Conservation (phyloP, 179 eudicot genomes). For the Spergularia azorica region DNA sequence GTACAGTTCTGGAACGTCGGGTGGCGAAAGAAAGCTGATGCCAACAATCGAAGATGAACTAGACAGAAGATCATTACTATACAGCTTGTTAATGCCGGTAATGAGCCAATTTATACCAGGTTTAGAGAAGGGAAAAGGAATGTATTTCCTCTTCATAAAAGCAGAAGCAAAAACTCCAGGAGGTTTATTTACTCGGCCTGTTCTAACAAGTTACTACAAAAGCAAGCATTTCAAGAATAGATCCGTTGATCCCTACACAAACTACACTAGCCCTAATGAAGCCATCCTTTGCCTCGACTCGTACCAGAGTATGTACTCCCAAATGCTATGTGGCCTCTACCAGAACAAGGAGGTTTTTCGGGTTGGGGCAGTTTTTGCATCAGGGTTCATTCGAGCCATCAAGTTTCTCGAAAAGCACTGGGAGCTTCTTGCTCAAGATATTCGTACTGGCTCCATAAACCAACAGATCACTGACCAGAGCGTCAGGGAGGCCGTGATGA, state of each 20-base stretch:
- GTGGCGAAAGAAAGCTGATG: constrained; percentile 37
- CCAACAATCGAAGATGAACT: constrained; percentile 32
- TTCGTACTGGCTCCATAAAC: constrained; percentile 20
- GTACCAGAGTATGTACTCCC: constrained; percentile 36
- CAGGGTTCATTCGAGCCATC: constrained; percentile 37
- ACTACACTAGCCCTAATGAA: constrained; percentile 36
- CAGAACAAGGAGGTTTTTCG: constrained; percentile 25
- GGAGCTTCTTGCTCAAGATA: constrained; percentile 19
- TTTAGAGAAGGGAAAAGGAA: constrained; percentile 31
- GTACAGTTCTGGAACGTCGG: constrained; percentile 35
- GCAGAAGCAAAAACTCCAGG: constrained; percentile 33
- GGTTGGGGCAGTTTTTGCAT: constrained; percentile 33
- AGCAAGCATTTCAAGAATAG: constrained; percentile 28
- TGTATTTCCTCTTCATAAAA: constrained; percentile 33
- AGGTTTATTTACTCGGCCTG: constrained; percentile 29
- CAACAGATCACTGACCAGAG: constrained; percentile 21
- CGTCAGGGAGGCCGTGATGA: constrained; percentile 16
- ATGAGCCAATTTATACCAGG: constrained; percentile 31
- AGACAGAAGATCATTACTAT: constrained; percentile 23
- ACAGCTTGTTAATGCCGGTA: constrained; percentile 27
- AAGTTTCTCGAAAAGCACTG: constrained; percentile 35
- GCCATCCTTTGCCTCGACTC: constrained; percentile 36
- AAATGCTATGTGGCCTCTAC: constrained; percentile 33
- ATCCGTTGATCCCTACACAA: constrained; percentile 16
- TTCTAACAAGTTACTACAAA: constrained; percentile 28